These are phyloP conservation scores for Albizia julibrissin DNA, from an alignment of 306 rosid genomes.

Conservation along the genomic window DNA sequence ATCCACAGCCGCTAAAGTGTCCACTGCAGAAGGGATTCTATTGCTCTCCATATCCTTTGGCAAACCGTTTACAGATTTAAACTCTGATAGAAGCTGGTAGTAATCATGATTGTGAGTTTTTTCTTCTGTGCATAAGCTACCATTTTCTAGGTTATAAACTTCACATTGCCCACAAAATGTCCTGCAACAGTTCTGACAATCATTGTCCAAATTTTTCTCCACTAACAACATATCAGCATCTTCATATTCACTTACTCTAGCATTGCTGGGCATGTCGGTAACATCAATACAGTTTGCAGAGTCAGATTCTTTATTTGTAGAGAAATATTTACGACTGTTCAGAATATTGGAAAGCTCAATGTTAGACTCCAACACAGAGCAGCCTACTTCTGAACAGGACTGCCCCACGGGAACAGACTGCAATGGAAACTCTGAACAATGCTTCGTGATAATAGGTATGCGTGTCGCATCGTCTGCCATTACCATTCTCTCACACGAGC, in stretches of 20 bases:
- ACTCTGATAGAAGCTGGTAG: background rate
- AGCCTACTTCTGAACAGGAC: conserved; percentile 31
- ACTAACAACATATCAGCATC: conserved; percentile 34
- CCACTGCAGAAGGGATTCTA: background rate
- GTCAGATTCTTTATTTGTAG: conserved; percentile 27
- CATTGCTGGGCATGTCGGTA: conserved; percentile 35
- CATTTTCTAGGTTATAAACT: conserved; percentile 17
- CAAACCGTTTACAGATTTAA: background rate
- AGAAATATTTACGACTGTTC: conserved; percentile 33
- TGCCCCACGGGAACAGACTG: conserved; percentile 43
- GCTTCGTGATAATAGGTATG: conserved; percentile 33
- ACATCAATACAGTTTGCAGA: conserved; percentile 38
- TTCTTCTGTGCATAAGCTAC: background rate
- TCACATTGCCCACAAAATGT: conserved; percentile 35
- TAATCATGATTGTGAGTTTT: background rate
- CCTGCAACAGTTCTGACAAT: conserved; percentile 32
- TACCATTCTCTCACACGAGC: conserved; percentile 40
- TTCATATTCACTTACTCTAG: conserved; percentile 40
- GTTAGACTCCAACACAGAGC: conserved; percentile 29
- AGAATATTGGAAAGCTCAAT: conserved; percentile 28
- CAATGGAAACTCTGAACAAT: conserved; percentile 38
- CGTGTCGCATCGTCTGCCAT: conserved; percentile 35
- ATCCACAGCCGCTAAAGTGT: background rate
- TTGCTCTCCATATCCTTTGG: background rate
- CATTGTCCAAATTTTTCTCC: conserved; percentile 35